Percentiles rank a stretch among this genome's conserved stretches.
These are phyloP conservation scores for Orbilia quercus DNA, from an alignment of 2,329 filamentous ascomycete genomes.

Conservation along the genomic window DNA sequence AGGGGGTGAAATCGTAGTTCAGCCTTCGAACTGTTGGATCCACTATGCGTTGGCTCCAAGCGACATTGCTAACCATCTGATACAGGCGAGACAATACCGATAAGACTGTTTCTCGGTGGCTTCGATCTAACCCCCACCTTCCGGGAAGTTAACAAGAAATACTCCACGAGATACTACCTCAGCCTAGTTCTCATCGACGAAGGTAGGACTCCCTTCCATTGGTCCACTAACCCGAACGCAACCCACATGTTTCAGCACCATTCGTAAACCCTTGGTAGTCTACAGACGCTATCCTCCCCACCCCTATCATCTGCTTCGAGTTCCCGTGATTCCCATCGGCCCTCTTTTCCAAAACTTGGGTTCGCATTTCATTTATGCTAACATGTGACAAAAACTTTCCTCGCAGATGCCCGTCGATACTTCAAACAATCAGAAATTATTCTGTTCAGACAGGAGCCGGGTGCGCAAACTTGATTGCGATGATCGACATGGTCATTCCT, in stretches of 20 bases:
- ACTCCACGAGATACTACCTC: conserved; percentile 96
- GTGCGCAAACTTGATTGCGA: conserved; percentile 51
- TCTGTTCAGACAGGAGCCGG: conserved; percentile 79
- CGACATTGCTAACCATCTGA: conserved; percentile 34
- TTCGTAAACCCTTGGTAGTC: conserved; percentile 48
- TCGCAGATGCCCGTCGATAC: conserved; percentile 89
- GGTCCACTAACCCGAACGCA: conserved; percentile 2
- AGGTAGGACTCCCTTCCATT: conserved; percentile 68
- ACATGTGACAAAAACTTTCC: conserved; percentile 33
- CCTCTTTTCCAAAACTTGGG: conserved; percentile 46
- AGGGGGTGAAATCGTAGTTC: conserved; percentile 36
- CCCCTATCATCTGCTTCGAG: conserved; percentile 24
- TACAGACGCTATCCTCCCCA: conserved; percentile 3
- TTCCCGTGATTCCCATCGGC: conserved; percentile 53
- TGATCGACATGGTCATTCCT: conserved; percentile 37
- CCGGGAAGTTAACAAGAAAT: conserved; percentile 99
- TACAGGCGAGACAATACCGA: conserved; percentile 87
- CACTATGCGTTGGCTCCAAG: conserved; percentile 19
- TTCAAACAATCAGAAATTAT: conserved; percentile 99
- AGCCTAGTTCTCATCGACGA: conserved; percentile 96
- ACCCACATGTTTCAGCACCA: conserved; percentile 46
- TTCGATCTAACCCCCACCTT: conserved; percentile 98
- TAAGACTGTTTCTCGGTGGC: conserved; percentile 93
- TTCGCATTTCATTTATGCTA: conserved; percentile 28
- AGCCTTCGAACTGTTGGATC: conserved; percentile 28